Evolutionary conservation across 2,329 filamentous ascomycete species (phyloP), one percentile per base, ranked within the genome.

Genomic region (Fusarium pininemorale): DNA sequence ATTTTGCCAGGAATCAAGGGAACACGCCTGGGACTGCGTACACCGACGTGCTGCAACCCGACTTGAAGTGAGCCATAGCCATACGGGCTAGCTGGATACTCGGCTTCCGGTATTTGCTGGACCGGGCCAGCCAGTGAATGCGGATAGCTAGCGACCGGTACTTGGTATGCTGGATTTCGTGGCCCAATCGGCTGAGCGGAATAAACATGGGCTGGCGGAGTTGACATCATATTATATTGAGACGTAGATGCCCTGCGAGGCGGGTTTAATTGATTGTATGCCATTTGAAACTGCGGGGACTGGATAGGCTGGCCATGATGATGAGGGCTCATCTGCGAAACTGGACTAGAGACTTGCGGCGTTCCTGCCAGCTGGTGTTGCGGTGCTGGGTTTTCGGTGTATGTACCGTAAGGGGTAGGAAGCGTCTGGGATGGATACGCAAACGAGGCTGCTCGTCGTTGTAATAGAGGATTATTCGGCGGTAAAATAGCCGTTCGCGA

Each of bases 21-120:
- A n/a, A 83, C 75, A 55, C 87, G 83, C 44, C 79, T 82, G 6
- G 88, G 88, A 69, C 88, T 90, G 26, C 86, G 83, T 20, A 85
- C 74, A 38, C 82, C 77, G n/a, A 82, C 81, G 64, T 88, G 83
- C 58, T 89, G 87, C 20, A 89, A 80, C 10, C 85, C 81, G 66
- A 81, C 81, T 45, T 82, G 73, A 18, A 87, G 54, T 5, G 87
- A 84, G 54, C 80, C 82, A 51, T 75, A 79, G 11, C 87, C 85
- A 41, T 84, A 81, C 1, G 83, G 81, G 44, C 80, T 83, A 41
- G 81, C 77, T 0, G 88, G 84, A 71, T 83, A 82, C 11, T 88
- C 84, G 20, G 75, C 51, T 32, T 74, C 70, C 3, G 69, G 50
- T 37, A 81, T 78, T 56, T 57, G 62, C 20, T 44, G 60, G 13